These are phyloP conservation scores for Fraxinus cuspidata DNA, from an alignment of 257 asterid genomes.

Conservation along the genomic window DNA sequence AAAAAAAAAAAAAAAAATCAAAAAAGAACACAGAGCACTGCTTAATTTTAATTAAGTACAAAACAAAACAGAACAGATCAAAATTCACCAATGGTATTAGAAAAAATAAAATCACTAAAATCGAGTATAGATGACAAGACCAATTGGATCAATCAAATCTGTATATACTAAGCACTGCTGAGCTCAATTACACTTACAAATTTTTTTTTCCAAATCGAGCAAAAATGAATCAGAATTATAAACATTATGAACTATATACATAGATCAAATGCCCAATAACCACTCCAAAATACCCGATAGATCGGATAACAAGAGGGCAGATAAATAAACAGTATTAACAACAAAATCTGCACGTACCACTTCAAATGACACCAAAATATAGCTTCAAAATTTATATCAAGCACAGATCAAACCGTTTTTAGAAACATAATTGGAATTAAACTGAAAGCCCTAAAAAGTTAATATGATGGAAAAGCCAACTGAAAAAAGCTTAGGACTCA, in stretches of 20 bases:
- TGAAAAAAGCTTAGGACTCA: slow-evolving; percentile 10
- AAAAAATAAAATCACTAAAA: not conserved
- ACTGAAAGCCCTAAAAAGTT: not conserved
- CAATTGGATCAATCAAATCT: slow-evolving; percentile 23
- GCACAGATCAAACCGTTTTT: slow-evolving; percentile 12
- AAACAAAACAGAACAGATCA: not conserved
- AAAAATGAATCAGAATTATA: slow-evolving; percentile 1
- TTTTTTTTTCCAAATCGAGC: not conserved
- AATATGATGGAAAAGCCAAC: not conserved
- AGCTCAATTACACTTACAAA: slow-evolving; percentile 1
- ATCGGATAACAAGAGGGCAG: slow-evolving; percentile 13
- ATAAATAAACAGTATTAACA: not conserved
- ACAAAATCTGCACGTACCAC: not conserved
- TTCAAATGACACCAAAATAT: not conserved
- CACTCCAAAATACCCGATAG: slow-evolving; percentile 14
- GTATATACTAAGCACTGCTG: not conserved
- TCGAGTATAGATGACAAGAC: not conserved
- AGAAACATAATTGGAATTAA: not conserved
- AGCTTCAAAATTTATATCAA: slow-evolving; percentile 17
- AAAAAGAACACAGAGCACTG: not conserved
- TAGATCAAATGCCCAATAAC: slow-evolving; percentile 9
- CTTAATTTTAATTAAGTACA: not conserved
- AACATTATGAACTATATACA: slow-evolving; percentile 11
- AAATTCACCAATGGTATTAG: not conserved
- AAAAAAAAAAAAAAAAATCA: not conserved